phyloP scores from a whole-genome alignment of 2,329 filamentous ascomycete species.

The Aspergillus ustus region DNA sequence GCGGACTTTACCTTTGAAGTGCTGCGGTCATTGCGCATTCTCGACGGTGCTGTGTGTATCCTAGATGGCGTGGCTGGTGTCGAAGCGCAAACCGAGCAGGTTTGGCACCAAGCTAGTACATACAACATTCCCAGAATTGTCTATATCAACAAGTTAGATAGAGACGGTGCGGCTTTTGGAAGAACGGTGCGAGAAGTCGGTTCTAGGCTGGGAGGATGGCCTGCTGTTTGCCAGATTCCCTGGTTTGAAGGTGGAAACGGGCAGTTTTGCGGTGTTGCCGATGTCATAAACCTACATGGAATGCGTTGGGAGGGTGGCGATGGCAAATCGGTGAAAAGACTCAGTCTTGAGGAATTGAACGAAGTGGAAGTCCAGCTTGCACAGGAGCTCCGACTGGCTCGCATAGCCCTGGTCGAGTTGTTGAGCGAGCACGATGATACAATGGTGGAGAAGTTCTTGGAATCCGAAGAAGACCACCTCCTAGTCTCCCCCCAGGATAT shows the following conservation, averaged over 20 bases:
- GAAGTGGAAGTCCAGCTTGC: conserved; percentile 56
- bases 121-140: conserved; percentile 83
- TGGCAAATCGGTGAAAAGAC: conserved; percentile 64
- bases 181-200: conserved; percentile 86
- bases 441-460: conserved; percentile 83
- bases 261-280: conserved; percentile 79
- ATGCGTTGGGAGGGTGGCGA: conserved; percentile 74
- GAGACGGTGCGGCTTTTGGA: conserved; percentile 80
- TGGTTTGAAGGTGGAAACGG: conserved; percentile 82
- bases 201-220: conserved; percentile 77
- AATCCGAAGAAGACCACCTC: conserved; percentile 73
- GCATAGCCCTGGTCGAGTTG: conserved; percentile 77
- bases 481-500: conserved; percentile 69
- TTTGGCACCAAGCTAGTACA: conserved; percentile 87
- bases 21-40: conserved; percentile 81
- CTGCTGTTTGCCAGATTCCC: conserved; percentile 90
- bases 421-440: conserved; percentile 87
- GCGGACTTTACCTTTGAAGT: conserved; percentile 98
- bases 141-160: conserved; percentile 84
- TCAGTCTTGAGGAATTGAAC: conserved; percentile 59
- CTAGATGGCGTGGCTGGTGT: conserved; percentile 92
- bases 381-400: conserved; percentile 74
- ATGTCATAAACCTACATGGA: conserved; percentile 76
- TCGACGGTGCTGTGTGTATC: conserved; percentile 91
- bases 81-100: conserved; percentile 94